Conservation (phyloP, 768 basidiomycete species). For the Agaricus bisporus region DNA sequence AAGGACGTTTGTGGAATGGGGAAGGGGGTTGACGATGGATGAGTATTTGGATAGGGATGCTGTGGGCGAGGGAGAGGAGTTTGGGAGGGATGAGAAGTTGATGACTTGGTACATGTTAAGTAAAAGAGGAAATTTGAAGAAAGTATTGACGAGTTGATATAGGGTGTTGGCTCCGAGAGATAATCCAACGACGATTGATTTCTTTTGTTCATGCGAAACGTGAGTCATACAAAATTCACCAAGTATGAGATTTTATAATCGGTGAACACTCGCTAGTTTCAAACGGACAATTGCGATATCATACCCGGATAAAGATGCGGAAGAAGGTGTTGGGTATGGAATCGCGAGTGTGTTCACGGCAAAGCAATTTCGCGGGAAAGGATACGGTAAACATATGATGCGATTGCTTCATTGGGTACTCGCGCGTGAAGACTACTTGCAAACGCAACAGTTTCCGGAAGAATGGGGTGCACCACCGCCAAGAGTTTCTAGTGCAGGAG, state of each 20-base stretch:
- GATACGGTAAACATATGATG: constrained; percentile 63
- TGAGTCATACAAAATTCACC: constrained; percentile 21
- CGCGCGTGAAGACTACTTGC: constrained; percentile 15
- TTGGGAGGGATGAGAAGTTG: constrained; percentile 37
- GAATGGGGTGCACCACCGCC: constrained; percentile 22
- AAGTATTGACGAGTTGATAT: neutral
- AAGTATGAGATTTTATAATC: too few species aligned
- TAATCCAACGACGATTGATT: constrained; percentile 44
- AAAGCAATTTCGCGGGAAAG: constrained; percentile 38
- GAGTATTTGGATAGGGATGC: constrained; percentile 39
- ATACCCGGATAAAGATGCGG: constrained; percentile 10
- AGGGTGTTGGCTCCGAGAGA: constrained; percentile 56
- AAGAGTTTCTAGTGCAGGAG: constrained; percentile 11
- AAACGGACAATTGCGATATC: constrained; percentile 26
- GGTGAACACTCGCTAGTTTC: too few species aligned
- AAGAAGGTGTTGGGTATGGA: constrained; percentile 39
- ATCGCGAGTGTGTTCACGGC: constrained; percentile 57
- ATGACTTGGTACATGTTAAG: constrained; percentile 42
- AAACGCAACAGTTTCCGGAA: constrained; percentile 15
- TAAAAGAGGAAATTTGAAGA: neutral
- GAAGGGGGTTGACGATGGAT: constrained; percentile 33
- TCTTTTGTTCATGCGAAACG: constrained; percentile 61
- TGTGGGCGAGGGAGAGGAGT: constrained; percentile 33
- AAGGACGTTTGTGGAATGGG: constrained; percentile 32
- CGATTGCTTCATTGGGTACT: constrained; percentile 45